Evolutionary conservation across 768 basidiomycete species (phyloP).

Genomic region (Pleurotus salmoneostramineus): DNA sequence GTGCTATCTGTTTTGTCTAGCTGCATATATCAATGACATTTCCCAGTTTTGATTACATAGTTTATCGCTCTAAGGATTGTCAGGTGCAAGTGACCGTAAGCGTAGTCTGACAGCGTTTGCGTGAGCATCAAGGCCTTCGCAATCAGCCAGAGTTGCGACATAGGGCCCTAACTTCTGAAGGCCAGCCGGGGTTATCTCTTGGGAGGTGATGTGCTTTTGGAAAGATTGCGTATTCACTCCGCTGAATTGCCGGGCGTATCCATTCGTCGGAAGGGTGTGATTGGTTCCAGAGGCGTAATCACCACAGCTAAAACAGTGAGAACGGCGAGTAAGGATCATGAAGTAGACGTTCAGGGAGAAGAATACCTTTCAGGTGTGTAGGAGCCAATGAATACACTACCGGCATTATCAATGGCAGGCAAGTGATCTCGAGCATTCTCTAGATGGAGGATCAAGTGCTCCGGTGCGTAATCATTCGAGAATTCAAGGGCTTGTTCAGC

Average conservation of each 20-base stretch:
- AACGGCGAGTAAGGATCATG: constrained; percentile 5
- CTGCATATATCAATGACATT: too few species aligned
- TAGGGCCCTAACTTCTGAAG: constrained; percentile 78
- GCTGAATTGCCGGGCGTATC: constrained; percentile 96
- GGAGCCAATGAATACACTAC: constrained; percentile 93
- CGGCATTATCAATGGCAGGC: constrained; percentile 79
- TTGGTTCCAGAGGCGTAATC: constrained; percentile 99
- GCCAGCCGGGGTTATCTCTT: constrained; percentile 82
- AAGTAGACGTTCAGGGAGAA: neutral
- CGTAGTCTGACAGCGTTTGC: constrained; percentile 94
- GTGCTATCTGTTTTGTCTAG: too few species aligned
- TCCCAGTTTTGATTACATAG: too few species aligned
- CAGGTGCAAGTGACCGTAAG: constrained; percentile 28
- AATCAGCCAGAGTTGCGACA: constrained; percentile 87
- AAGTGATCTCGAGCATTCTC: constrained; percentile 66
- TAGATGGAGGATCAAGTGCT: constrained; percentile 93
- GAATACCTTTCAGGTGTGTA: constrained; percentile 92
- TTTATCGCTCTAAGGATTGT: neutral
- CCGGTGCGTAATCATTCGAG: constrained; percentile 97
- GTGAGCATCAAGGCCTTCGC: constrained; percentile 93
- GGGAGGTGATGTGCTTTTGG: constrained; percentile 98
- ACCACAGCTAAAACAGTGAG: constrained; percentile 64
- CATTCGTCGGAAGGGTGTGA: constrained; percentile 94
- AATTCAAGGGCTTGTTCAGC: constrained; percentile 80
- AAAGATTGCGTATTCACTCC: constrained; percentile 96